phyloP scores from a whole-genome alignment of 495 filamentous ascomycete genomes.

The Ascodesmis nigricans region DNA sequence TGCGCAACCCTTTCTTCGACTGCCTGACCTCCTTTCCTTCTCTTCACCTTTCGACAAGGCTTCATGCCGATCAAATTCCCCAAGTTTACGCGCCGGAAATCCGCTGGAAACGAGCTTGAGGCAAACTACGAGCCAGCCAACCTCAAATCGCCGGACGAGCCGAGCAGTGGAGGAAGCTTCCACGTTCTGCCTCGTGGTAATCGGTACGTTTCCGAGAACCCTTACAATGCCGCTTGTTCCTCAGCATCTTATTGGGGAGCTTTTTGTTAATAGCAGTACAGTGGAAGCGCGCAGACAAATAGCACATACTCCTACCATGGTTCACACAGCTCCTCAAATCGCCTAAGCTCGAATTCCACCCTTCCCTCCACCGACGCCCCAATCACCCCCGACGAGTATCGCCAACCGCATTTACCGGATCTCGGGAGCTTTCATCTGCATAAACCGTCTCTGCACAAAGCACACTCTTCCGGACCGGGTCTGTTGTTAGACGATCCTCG shows the following conservation, averaged over 20 bases:
- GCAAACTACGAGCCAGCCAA: conserved; percentile 24
- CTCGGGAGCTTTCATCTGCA: too few species aligned
- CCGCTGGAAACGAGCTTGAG: conserved; percentile 40
- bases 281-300: conserved; percentile 17
- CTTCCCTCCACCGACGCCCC: conserved; percentile 20
- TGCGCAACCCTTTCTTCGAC: too few species aligned
- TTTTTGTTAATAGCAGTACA: conserved; percentile 15
- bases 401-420: too few species aligned
- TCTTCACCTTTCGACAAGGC: conserved; percentile 5
- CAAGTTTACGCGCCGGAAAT: conserved; percentile 47
- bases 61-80: conserved; percentile 51
- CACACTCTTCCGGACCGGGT: too few species aligned
- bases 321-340: conserved; percentile 19
- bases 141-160: conserved; percentile 8
- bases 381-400: conserved; percentile 18
- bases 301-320: too few species aligned
- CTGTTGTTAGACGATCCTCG: conserved; percentile 14
- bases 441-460: conserved; percentile 13
- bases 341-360: conserved; percentile 22
- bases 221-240: too few species aligned
- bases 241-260: too few species aligned
- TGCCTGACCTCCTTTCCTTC: not conserved
- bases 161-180: conserved; percentile 12
- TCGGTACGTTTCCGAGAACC: conserved; percentile 19
- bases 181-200: conserved; percentile 14